A percentile compares a stretch with the other conserved stretches of the same genome.
Conservation (phyloP, 345 rosid species). For the Syzygium aqueum region DNA sequence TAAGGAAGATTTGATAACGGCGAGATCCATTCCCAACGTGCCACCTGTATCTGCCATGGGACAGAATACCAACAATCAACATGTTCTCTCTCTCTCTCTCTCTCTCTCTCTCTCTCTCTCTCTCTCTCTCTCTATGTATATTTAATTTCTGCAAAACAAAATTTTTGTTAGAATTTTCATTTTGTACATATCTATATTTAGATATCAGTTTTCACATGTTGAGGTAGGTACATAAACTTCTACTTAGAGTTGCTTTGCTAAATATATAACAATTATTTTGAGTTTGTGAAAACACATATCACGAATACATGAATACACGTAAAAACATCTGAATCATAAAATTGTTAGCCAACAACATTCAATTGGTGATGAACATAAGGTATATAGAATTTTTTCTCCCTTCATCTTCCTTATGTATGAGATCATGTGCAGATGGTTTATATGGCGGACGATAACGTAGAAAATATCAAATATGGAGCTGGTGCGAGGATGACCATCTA, state of each 20-base stretch:
- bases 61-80: not conserved
- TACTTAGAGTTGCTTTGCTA: too few species aligned
- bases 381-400: not conserved
- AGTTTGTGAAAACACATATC: too few species aligned
- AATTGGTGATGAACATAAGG: not conserved
- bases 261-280: too few species aligned
- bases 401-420: not conserved
- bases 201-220: too few species aligned
- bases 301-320: not conserved
- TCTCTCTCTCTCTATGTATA: too few species aligned
- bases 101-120: too few species aligned
- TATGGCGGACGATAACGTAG: not conserved
- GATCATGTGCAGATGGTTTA: not conserved
- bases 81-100: not conserved
- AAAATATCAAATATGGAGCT: not conserved
- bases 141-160: too few species aligned
- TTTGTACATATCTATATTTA: too few species aligned
- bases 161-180: too few species aligned
- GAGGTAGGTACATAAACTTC: too few species aligned
- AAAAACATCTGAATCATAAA: not conserved
- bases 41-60: not conserved
- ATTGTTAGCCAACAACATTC: not conserved
- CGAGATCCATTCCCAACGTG: not conserved
- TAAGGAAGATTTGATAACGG: not conserved
- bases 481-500: not conserved